These are phyloP conservation scores for Aristolochia californica DNA, from an alignment of 164 flowering plant species.

Conservation along the genomic window DNA sequence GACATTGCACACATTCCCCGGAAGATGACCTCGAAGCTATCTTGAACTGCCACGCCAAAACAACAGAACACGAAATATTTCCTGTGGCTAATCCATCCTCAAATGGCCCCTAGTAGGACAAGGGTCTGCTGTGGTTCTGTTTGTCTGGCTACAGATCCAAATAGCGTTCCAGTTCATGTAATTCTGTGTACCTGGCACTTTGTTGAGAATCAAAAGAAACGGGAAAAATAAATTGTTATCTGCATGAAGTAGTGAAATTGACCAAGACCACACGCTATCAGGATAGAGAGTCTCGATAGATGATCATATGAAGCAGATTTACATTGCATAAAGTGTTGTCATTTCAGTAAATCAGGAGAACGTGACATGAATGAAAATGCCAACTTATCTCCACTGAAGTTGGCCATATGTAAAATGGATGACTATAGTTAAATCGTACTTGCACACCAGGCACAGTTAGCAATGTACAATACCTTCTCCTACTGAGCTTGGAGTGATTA, in stretches of 20 bases:
- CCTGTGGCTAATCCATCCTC: too few species aligned
- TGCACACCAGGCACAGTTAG: neutral
- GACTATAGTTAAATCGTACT: neutral
- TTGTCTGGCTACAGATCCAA: neutral
- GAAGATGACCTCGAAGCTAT: too few species aligned
- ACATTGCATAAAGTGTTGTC: too few species aligned
- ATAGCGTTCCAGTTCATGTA: too few species aligned
- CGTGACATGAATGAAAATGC: neutral
- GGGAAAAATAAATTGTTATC: too few species aligned
- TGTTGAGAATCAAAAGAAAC: neutral
- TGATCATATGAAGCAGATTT: too few species aligned
- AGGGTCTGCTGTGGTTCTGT: too few species aligned
- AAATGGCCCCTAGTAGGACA: too few species aligned
- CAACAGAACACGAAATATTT: too few species aligned
- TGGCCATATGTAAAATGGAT: neutral
- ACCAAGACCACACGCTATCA: neutral
- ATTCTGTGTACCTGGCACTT: too few species aligned
- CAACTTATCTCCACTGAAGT: neutral
- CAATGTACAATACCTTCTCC: conserved; percentile 59
- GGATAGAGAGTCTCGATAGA: neutral
- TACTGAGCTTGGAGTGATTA: conserved; percentile 70
- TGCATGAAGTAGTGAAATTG: neutral
- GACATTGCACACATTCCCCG: too few species aligned
- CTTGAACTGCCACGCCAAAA: too few species aligned
- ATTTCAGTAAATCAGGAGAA: neutral